Conservation (phyloP, 2,329 filamentous ascomycete genomes). For the Aureobasidium sp. region DNA sequence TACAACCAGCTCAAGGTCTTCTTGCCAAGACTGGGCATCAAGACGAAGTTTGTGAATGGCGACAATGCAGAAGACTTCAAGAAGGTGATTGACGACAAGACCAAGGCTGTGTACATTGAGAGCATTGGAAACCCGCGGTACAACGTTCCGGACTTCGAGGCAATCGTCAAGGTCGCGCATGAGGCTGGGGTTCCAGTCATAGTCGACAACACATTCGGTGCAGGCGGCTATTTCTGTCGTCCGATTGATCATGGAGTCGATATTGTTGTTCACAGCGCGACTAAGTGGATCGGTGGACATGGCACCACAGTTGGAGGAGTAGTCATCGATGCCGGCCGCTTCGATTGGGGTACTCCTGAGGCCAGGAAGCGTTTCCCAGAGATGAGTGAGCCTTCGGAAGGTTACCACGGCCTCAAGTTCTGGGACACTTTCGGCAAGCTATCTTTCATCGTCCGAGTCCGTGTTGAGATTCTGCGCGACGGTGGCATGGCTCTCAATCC, state of each 20-base stretch:
- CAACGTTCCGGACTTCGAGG: constrained; percentile 86
- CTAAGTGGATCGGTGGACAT: constrained; percentile 96
- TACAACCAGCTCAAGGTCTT: constrained; percentile 97
- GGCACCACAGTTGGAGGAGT: constrained; percentile 86
- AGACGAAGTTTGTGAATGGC: constrained; percentile 78
- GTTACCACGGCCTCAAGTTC: constrained; percentile 91
- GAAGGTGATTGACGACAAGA: constrained; percentile 81
- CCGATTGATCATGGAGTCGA: constrained; percentile 79
- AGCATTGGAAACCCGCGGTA: constrained; percentile 90
- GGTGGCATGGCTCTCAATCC: constrained; percentile 77
- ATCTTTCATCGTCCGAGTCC: constrained; percentile 75
- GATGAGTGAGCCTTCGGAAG: constrained; percentile 79
- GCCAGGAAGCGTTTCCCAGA: constrained; percentile 68
- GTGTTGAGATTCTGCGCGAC: constrained; percentile 86
- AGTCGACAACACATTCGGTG: constrained; percentile 93
- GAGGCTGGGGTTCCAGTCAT: constrained; percentile 53
- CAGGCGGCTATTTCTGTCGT: constrained; percentile 78
- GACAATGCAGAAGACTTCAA: constrained; percentile 74
- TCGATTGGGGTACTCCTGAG: constrained; percentile 81
- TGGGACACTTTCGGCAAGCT: constrained; percentile 83
- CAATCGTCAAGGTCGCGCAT: constrained; percentile 74
- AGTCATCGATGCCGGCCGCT: constrained; percentile 81
- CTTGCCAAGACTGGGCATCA: constrained; percentile 77
- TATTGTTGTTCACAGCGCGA: constrained; percentile 54
- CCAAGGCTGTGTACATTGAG: constrained; percentile 87